These are phyloP conservation scores for Cutaneotrichosporon daszewskae DNA, from an alignment of 1,284 basidiomycete genomes.

Conservation along the genomic window DNA sequence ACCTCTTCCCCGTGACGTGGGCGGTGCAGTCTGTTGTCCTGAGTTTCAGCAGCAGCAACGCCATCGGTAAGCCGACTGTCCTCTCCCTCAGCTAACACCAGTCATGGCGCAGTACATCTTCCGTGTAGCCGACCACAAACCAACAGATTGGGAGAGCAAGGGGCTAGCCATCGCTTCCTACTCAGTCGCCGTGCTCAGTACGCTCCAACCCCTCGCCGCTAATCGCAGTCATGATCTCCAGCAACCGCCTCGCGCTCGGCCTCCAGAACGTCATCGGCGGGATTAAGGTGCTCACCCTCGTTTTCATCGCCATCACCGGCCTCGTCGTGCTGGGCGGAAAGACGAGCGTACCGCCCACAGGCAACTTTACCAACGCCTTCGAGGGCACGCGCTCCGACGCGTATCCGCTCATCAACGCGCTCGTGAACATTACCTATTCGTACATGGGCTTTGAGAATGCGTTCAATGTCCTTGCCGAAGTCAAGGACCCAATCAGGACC, in stretches of 20 bases:
- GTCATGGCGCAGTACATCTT: conserved; percentile 23
- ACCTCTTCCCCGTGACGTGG: conserved; percentile 28
- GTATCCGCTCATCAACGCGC: conserved; percentile 49
- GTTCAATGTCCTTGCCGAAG: conserved; percentile 52
- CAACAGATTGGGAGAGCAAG: conserved; percentile 20
- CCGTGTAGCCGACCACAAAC: conserved; percentile 13
- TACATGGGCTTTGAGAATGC: conserved; percentile 50
- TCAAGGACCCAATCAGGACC: conserved; percentile 37
- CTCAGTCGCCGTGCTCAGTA: neutral
- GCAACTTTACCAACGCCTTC: conserved; percentile 54
- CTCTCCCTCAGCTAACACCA: neutral
- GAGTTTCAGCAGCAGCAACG: conserved; percentile 23
- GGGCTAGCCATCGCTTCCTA: conserved; percentile 3
- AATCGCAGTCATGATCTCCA: neutral
- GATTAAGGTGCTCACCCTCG: neutral
- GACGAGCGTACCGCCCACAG: conserved; percentile 47
- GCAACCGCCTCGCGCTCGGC: neutral
- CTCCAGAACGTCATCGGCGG: neutral
- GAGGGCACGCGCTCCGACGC: conserved; percentile 49
- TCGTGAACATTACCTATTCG: conserved; percentile 23
- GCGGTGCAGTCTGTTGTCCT: conserved; percentile 25
- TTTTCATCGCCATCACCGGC: conserved; percentile 48
- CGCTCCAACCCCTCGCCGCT: neutral
- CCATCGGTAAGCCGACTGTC: conserved; percentile 7
- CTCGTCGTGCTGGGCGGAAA: conserved; percentile 52